These are phyloP conservation scores for Conoideocrella luteorostrata DNA, from an alignment of 2,329 filamentous ascomycete species.

Conservation along the genomic window DNA sequence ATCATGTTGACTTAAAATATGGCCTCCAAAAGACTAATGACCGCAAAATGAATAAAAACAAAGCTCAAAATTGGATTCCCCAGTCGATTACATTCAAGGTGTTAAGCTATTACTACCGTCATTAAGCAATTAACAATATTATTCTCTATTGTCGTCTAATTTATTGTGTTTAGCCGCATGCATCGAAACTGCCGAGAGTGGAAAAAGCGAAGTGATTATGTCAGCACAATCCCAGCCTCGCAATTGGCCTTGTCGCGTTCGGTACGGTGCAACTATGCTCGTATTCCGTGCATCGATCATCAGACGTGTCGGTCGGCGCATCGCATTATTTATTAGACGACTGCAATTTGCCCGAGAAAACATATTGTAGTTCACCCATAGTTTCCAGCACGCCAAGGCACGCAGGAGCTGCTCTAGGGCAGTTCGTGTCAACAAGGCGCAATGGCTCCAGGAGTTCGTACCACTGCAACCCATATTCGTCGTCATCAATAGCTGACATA, in stretches of 20 bases:
- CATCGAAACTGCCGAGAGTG: not conserved
- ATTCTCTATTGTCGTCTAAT: no score
- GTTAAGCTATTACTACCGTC: no score
- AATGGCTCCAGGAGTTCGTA: conserved; percentile 36
- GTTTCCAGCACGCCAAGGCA: not conserved
- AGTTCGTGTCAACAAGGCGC: conserved; percentile 6
- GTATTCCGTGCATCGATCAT: not conserved
- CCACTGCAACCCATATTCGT: not conserved
- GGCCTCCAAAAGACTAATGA: no score
- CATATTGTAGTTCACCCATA: not conserved
- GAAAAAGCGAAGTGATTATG: conserved; percentile 8
- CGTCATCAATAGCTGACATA: conserved; percentile 12
- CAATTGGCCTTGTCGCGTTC: conserved; percentile 6
- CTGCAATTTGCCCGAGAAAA: not conserved
- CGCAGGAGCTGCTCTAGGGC: not conserved
- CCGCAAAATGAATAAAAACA: not conserved
- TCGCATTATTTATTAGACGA: not conserved
- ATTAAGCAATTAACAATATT: no score
- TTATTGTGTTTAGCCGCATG: not conserved
- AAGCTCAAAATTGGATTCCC: no score
- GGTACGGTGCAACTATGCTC: not conserved
- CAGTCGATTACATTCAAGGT: no score
- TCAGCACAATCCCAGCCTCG: conserved; percentile 5
- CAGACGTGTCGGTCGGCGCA: conserved; percentile 1
- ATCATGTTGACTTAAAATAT: no score